A percentile compares a stretch with the other conserved stretches of the same genome.
These are phyloP conservation scores for Umbelopsis sp. DNA, from an alignment of 192 early-diverging fungal species.

Conservation along the genomic window DNA sequence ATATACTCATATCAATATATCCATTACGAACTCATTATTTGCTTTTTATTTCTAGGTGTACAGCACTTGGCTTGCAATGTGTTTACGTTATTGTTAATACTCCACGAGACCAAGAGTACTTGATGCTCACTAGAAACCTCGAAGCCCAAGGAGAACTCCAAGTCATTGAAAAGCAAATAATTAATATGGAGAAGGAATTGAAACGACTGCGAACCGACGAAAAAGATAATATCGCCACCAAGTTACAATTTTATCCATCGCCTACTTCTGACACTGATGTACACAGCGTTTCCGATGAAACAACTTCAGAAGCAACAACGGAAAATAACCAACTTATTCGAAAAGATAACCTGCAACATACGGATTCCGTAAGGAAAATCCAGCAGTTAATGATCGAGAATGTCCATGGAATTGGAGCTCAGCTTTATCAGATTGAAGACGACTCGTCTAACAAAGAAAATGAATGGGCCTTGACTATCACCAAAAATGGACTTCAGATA, in stretches of 20 bases:
- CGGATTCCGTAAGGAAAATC: neutral
- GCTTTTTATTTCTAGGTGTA: neutral
- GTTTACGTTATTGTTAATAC: slow-evolving; percentile 1
- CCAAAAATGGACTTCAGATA: neutral
- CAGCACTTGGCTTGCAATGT: neutral
- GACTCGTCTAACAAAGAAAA: neutral
- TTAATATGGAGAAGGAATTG: neutral
- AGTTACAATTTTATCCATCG: neutral
- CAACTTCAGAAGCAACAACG: neutral
- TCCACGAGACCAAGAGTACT: slow-evolving; percentile 1
- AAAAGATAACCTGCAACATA: neutral
- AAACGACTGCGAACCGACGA: neutral
- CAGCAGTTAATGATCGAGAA: neutral
- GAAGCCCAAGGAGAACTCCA: neutral
- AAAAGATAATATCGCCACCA: neutral
- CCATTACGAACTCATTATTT: neutral
- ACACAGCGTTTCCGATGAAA: neutral
- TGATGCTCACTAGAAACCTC: neutral
- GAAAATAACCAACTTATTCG: neutral
- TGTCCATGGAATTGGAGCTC: neutral
- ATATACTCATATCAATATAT: neutral
- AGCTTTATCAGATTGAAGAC: slow-evolving; percentile 5
- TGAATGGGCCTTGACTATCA: neutral
- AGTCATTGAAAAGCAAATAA: neutral
- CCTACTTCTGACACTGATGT: neutral